phyloP scores from a whole-genome alignment of 495 filamentous ascomycete genomes.

The Penicillium lagena region DNA sequence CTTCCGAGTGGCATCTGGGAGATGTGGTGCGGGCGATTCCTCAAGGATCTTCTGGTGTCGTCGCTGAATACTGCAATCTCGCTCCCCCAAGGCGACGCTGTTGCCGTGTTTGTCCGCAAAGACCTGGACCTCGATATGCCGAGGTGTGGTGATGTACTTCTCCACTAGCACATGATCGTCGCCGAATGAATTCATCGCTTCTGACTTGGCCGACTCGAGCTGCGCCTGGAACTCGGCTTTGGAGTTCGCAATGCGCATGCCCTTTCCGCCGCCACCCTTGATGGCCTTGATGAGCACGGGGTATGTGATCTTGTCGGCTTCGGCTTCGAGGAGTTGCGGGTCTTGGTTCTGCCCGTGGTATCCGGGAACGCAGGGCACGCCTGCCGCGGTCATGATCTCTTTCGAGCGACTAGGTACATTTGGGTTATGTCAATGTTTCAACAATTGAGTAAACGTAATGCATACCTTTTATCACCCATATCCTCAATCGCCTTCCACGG shows the following conservation, averaged over 20 bases:
- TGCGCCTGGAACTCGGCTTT: slow-evolving; percentile 75
- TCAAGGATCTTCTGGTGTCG: slow-evolving; percentile 97
- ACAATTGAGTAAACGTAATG: neutral
- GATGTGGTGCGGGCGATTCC: slow-evolving; percentile 86
- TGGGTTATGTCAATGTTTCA: slow-evolving; percentile 1
- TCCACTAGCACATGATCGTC: slow-evolving; percentile 96
- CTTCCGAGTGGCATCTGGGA: slow-evolving; percentile 70
- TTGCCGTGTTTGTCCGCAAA: slow-evolving; percentile 90
- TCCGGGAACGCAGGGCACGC: slow-evolving; percentile 92
- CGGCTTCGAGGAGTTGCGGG: slow-evolving; percentile 56
- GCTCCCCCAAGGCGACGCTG: slow-evolving; percentile 75
- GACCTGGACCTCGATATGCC: slow-evolving; percentile 96
- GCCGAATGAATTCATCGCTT: slow-evolving; percentile 87
- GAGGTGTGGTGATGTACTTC: slow-evolving; percentile 89
- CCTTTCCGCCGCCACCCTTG: slow-evolving; percentile 93
- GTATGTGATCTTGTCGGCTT: slow-evolving; percentile 79
- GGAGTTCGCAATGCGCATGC: slow-evolving; percentile 87
- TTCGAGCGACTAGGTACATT: slow-evolving; percentile 57
- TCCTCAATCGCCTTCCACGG: slow-evolving; percentile 89
- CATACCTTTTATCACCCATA: slow-evolving; percentile 91
- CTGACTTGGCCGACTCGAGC: slow-evolving; percentile 79
- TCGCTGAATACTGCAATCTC: slow-evolving; percentile 81
- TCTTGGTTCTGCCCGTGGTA: slow-evolving; percentile 90
- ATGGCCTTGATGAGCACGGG: slow-evolving; percentile 96
- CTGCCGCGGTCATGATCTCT: slow-evolving; percentile 89